phyloP scores from a whole-genome alignment of 441 rosid species.

The Erodium moschatum region DNA sequence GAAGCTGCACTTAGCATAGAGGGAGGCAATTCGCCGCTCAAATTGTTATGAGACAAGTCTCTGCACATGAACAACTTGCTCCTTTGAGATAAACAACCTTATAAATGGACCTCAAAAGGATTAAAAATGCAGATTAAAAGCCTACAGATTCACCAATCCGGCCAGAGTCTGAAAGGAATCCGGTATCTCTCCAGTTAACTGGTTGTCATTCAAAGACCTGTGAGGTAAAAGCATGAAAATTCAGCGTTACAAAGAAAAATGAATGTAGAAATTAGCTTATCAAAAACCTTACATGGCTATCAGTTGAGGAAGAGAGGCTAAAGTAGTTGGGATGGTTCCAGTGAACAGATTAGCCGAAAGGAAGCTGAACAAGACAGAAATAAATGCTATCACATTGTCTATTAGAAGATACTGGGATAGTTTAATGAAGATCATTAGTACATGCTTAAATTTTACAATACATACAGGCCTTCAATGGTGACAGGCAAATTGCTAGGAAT shows the following conservation, averaged over 20 bases:
- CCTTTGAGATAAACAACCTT: slow-evolving; percentile 10
- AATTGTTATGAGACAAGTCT: slow-evolving; percentile 65
- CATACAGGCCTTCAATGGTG: slow-evolving; percentile 69
- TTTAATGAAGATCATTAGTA: background rate
- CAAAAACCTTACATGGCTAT: slow-evolving; percentile 31
- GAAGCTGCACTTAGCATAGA: slow-evolving; percentile 46
- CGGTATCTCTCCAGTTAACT: slow-evolving; percentile 59
- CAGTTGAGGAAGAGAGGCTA: slow-evolving; percentile 38
- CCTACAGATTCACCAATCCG: slow-evolving; percentile 53
- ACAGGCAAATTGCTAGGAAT: slow-evolving; percentile 72
- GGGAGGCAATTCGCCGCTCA: slow-evolving; percentile 61
- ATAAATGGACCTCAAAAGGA: slow-evolving; percentile 14
- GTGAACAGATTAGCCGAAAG: slow-evolving; percentile 51
- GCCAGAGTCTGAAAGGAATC: slow-evolving; percentile 55
- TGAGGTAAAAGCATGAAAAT: background rate
- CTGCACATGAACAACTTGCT: slow-evolving; percentile 31
- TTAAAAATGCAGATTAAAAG: background rate
- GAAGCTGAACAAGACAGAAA: slow-evolving; percentile 35
- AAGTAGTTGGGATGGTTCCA: slow-evolving; percentile 50
- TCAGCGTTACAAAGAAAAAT: background rate
- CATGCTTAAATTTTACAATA: background rate
- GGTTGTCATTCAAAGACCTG: slow-evolving; percentile 63
- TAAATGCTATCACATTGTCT: background rate
- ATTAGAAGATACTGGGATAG: background rate
- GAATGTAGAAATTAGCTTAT: background rate